Base-by-base conservation (phyloP, 768 basidiomycete species). In the Saitozyma podzolica region DNA sequence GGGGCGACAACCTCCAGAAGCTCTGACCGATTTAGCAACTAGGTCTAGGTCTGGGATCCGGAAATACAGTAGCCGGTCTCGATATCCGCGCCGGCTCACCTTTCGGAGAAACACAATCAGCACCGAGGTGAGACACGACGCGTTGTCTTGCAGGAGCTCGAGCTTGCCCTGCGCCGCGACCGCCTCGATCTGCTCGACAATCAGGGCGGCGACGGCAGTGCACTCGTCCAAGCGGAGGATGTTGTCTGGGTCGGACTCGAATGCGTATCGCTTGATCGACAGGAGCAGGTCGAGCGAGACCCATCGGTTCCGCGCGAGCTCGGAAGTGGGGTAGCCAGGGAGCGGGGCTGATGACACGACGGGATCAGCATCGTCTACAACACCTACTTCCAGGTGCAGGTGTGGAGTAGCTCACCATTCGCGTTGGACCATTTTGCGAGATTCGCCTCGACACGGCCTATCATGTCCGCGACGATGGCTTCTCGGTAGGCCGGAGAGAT, bases 111-210 rank as follows among this genome's bases (percentile, higher is more conserved):
- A 56, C 6, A 70, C 61, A 6, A 49, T 58, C 10, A 70, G 41
- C 3, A 63, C 53, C 8, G 69, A 70, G 14, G 69, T 66, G 65
- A 70, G 67, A 45, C 66, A 67, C 4, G 59, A 62, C 29, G 55
- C 66, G 10, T 65, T 70, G 48, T 70, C 69, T 37, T 70, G 69
- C 69, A 70, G 62, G 50, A 70, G 63, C 20, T 47, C 65, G 19
- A 70, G 43, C 39, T 51, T 56, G 1, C 69, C 69, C 41, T 64
- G 59, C 13, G 59, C 49, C 19, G 63, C 66, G 37, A 67, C 37
- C 4, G 50, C 50, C 19, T 67, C 69, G 9, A 70, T 63, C 52
- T 61, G 51, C 29, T 70, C 63, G 0, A 66, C 66, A 10, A 64
- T 65, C 53, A 60, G 20, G 3, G 63, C 29, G 17, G 64, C 63